Evolutionary conservation across 2,329 filamentous ascomycete genomes (phyloP), one percentile per base, ranked within the genome.

Genomic region (Magnaporthiopsis poae): DNA sequence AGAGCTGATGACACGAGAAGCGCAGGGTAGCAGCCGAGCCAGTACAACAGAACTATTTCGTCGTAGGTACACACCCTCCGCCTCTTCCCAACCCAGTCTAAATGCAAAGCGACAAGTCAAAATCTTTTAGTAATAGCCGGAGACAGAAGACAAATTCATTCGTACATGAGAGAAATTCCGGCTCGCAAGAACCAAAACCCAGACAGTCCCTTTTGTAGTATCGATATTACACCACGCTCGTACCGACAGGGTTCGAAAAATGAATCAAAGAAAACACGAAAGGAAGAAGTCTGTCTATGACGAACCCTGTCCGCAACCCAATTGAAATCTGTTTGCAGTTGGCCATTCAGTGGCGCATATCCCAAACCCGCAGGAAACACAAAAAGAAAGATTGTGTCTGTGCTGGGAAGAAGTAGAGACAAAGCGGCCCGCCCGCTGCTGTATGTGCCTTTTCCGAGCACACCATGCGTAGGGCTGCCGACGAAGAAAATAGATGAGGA

Each of bases 271-370:
- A 62, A 71, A 69, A 65, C 66, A 71, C 68, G 66, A 68, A 71
- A 72, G 68, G 69, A 73, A 69, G 70, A 69, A 70, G 69, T 71
- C 69, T 72, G 69, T 73, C 69, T 66, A 76, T 75, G 39, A 68
- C 36, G 33, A 61, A 33, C 39, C 63, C 46, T 35, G 46, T 64
- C 56, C 35, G 56, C 56, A 64, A 33, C 27, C 21, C 29, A 56
- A 59, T 46, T 63, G 33, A 39, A 52, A 27, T 56, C 21, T 60
- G 31, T 64, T 60, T 29, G 56, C 39, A 33, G 31, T 64, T 46
- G 25, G 13, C 63, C 63, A 59, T 64, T 46, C 63, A 60, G 25
- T 15, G 15, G 31, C 46, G 18, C 46, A 35, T 59, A 56, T 59
- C 36, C 63, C 39, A n/a, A 64, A 25, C 63, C 36, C 8, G 46